Evolutionary conservation across 1,139 yeast species (phyloP), one percentile per base, ranked within the genome.

Genomic region (Diutina catenulata): DNA sequence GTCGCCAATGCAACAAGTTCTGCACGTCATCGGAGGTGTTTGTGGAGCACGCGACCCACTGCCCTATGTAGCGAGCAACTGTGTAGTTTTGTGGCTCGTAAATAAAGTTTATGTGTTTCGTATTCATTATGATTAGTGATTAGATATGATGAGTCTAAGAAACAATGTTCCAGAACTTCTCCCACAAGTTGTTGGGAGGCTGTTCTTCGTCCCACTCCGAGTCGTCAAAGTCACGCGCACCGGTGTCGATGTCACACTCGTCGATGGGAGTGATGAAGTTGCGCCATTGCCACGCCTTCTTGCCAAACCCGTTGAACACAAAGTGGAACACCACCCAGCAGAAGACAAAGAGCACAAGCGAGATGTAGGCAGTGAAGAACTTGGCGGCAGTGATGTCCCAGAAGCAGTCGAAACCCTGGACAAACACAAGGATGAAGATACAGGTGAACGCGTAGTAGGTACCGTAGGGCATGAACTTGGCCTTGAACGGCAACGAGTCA

Each of bases 201-300:
- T n/a, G n/a, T 21, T 31, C 35, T 9, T 31, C 35, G 20, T 31
- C 35, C n/a, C 13, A 11, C 6, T 31, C 35, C 11, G 7, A 10
- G 5, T 20, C 35, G n/a, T 18, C 33, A 29, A 29, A 6, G 8
- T 29, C 19, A 19, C 33, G 18, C 9, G 35, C 35, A 15, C 35
- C 35, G 14, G 35, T 31, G 15, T 31, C 35, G 9, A 31, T 31
- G 18, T 31, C 35, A 31, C 35, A 31, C 10, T 31, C 35, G 14
- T 31, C 35, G 11, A 19, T 19, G 15, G 35, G 35, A 3, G 21
- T 21, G n/a, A 31, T 13, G 7, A 31, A 7, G 3, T 16, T 10
- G 11, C 16, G 6, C 35, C 35, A 31, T 9, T 20, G n/a, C 4
- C 13, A 20, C 4, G 24, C 22, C 13, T 21, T 21, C 24, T 21